Percentiles rank a stretch among this genome's conserved stretches.
Evolutionary conservation across 2,329 filamentous ascomycete genomes (phyloP).

Genomic region (Didymella exigua): DNA sequence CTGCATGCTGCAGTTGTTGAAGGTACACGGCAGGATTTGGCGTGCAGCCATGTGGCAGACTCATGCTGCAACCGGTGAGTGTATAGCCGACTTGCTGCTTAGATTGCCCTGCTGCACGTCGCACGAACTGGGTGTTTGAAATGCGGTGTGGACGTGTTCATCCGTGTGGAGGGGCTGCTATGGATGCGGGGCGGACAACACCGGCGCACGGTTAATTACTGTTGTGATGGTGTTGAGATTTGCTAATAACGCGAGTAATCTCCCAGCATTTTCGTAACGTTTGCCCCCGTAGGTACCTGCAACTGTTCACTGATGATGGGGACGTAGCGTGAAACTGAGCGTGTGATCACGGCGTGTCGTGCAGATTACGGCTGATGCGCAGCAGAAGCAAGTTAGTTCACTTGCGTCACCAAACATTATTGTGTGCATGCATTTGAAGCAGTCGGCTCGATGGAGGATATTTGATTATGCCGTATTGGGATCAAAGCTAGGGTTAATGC

Average conservation of each 20-base stretch:
- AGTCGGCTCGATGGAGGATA: constrained; percentile 2
- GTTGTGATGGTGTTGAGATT: background rate
- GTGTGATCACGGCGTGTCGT: background rate
- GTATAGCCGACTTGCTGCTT: constrained; percentile 1
- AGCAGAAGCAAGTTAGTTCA: constrained; percentile 1
- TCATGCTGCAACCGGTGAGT: background rate
- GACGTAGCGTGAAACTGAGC: background rate
- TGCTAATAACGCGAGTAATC: constrained; percentile 2
- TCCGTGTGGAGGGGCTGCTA: background rate
- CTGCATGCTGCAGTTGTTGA: constrained; percentile 6
- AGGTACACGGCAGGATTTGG: constrained; percentile 1
- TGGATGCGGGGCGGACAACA: constrained; percentile 7
- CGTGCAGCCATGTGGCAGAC: constrained; percentile 11
- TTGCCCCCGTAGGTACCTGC: constrained; percentile 6
- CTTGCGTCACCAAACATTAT: constrained; percentile 6
- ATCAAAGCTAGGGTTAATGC: constrained; percentile 8
- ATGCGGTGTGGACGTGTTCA: constrained; percentile 18
- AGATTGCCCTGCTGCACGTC: constrained; percentile 11
- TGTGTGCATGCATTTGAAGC: constrained; percentile 1
- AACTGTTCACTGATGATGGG: background rate
- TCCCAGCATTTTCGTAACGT: background rate
- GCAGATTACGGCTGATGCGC: background rate
- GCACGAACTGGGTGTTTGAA: constrained; percentile 11
- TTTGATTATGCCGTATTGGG: background rate
- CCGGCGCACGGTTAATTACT: constrained; percentile 5